Evolutionary conservation across 2,329 filamentous ascomycete species (phyloP), one percentile per base, ranked within the genome.

Genomic region (Trichoderma cornu-damae): DNA sequence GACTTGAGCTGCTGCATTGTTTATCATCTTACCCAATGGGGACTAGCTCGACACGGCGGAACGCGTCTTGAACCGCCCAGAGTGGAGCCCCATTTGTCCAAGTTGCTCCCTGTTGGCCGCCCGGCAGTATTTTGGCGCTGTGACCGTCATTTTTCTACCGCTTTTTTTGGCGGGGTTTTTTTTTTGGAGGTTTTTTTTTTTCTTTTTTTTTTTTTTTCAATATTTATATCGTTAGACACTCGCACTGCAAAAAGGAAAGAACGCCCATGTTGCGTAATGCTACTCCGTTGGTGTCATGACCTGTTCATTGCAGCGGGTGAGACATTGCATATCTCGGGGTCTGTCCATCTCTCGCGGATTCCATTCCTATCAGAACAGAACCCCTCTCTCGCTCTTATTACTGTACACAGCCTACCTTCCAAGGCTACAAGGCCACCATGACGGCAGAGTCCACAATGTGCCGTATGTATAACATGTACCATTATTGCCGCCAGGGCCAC

Each of bases 1-100:
- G 57, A 49, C 49, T n/a, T 51, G 61, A 40, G 22, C 30, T 70
- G 68, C 69, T 67, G 68, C 69, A 70, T 71, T 72, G 70, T 72
- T 72, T 72, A 72, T 68, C 62, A 48, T 58, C 18, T 66, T 71
- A 60, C 70, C 63, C 46, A 30, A 61, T 60, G 1, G 18, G 64
- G 61, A 57, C 16, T 70, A 70, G 69, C 61, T 61, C 42, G 43
- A 62, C 70, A 66, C 70, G 69, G 60, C 42, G 60, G 65, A 47
- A 68, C 70, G 70, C 70, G 70, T 71, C 42, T 30, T 46, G 22
- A 37, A 28, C 42, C 20, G n/a, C 12, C 12, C 30, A 51, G n/a
- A 37, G 50, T 54, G 50, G 50, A 34, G 37, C 49, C n/a, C 58
- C 42, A 46, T 58, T 40, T 32, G 32, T 22, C 30, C 28, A 46